Percentiles rank a stretch among this genome's conserved stretches.
These are phyloP conservation scores for Eutypa lata DNA, from an alignment of 2,329 filamentous ascomycete genomes.

Conservation along the genomic window DNA sequence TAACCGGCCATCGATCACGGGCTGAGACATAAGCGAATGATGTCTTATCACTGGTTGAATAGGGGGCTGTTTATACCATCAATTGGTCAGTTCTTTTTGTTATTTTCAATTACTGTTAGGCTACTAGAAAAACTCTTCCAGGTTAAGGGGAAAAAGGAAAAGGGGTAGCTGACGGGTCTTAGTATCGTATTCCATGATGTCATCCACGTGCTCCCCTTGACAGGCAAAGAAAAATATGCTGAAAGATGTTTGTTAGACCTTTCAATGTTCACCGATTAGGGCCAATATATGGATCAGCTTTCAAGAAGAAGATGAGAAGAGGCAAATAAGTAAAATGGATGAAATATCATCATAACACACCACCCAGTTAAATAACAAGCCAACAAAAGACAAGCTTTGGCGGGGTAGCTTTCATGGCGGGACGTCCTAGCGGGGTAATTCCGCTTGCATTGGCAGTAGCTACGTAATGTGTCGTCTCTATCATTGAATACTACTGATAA, in stretches of 20 bases:
- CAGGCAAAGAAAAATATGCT: not conserved
- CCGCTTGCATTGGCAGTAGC: not conserved
- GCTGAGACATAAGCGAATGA: constrained; percentile 89
- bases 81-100: constrained; percentile 8
- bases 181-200: constrained; percentile 68
- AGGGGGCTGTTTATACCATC: constrained; percentile 55
- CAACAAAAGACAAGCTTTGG: no score
- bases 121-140: not conserved
- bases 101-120: not conserved
- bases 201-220: not conserved
- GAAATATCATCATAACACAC: not conserved
- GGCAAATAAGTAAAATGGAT: not conserved
- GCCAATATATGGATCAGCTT: no score
- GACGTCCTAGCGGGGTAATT: constrained; percentile 14
- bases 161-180: constrained; percentile 61
- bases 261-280: no score
- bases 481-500: no score
- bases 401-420: constrained; percentile 6
- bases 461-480: no score
- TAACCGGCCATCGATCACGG: constrained; percentile 86
- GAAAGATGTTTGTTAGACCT: not conserved
- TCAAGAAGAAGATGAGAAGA: not conserved
- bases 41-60: constrained; percentile 73
- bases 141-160: not conserved
- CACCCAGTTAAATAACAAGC: not conserved